Base-by-base conservation (phyloP, 768 basidiomycete genomes). In the Tremella mesenterica region DNA sequence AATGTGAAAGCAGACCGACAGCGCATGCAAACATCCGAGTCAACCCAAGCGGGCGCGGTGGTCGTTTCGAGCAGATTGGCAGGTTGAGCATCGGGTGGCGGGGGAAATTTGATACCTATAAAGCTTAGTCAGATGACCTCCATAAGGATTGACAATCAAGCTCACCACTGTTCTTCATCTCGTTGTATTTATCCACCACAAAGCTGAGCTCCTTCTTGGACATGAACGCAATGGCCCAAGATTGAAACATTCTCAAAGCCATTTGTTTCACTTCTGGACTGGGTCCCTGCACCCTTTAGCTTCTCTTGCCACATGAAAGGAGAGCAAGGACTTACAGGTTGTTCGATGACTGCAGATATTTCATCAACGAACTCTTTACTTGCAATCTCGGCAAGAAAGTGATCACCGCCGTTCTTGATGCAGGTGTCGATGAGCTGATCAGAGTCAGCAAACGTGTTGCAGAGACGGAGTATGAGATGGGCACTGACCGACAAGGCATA, bases 371-470 rank as follows among this genome's bases (percentile, higher is more conserved):
- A 93, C 68, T 96, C 91, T 51, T 88, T 79, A 4, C 88, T 88
- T 4, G 86, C 83, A 43, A 93, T 74, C 70, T 95, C 90, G 1
- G 73, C 73, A 46, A 97, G 76, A 67, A 99, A 97, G 39, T 83
- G 81, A 60, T 96, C 90, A 0, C 95, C 95, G 9, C 89, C 90
- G 65, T 99, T 99, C 83, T 99, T 99, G 72, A 97, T 80, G 65
- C 88, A 91, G 8, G 84, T 79, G 73, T 97, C 95, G 44, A 86
- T 83, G 45, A 96, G 78, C 86, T 93, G 69, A 45, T 8, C 14
- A 2, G 31, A 20, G 33, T 63, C 33, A 61, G 59, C 54, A 50
- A 12, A 29, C 18, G 14, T 58, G 53, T 64, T 59, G 48, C 49
- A 33, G 43, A 7, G 34, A 25, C 12, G n/a, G n/a, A n/a, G n/a